These are phyloP conservation scores for Talaromyces adpressus DNA, from an alignment of 495 filamentous ascomycete species.

Conservation along the genomic window DNA sequence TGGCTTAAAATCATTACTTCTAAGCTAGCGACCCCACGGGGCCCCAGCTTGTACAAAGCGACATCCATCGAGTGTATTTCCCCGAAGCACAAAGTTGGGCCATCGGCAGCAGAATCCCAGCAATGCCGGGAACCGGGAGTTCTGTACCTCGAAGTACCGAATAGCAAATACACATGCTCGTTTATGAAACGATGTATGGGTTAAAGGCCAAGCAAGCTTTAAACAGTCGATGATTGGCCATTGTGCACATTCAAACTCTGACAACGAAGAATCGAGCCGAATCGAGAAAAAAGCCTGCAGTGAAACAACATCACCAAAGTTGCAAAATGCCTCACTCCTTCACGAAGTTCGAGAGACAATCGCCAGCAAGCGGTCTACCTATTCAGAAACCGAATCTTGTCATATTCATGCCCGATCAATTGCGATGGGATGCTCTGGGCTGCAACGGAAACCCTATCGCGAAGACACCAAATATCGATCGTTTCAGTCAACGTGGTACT, in stretches of 20 bases:
- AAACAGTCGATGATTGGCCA: not conserved
- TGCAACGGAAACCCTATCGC: conserved; percentile 13
- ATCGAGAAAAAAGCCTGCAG: not conserved
- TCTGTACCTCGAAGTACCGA: no score
- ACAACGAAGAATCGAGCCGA: not conserved
- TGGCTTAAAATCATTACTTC: no score
- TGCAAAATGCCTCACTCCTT: not conserved
- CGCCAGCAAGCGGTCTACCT: not conserved
- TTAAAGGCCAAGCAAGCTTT: no score
- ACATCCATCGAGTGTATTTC: no score
- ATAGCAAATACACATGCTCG: no score
- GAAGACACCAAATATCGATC: conserved; percentile 20
- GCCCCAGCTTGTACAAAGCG: no score
- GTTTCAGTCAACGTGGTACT: conserved; percentile 11
- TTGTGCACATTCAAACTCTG: not conserved
- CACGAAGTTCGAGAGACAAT: not conserved
- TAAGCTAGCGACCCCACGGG: no score
- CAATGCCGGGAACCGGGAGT: no score
- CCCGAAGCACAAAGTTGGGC: no score
- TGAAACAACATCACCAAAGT: not conserved
- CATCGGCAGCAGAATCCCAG: no score
- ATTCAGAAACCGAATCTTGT: conserved; percentile 14
- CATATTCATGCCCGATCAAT: conserved; percentile 22
- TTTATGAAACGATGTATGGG: no score
- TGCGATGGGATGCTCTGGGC: conserved; percentile 16